phyloP scores from a whole-genome alignment of 2,329 filamentous ascomycete genomes.

The Paracamarosporium sp. region DNA sequence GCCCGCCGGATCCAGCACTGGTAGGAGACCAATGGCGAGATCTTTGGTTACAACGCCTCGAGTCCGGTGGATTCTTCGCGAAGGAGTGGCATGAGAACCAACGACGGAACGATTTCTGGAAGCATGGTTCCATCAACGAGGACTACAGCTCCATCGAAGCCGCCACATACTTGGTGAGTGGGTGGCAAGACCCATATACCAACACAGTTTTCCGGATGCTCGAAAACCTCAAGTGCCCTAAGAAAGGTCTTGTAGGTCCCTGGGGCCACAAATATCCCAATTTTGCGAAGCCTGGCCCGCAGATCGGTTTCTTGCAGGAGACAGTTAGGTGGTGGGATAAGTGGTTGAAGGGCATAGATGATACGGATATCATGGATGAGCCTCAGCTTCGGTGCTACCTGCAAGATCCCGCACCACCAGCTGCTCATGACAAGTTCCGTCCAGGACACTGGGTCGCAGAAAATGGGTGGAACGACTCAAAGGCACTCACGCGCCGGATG shows the following conservation, averaged over 20 bases:
- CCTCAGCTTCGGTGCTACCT: constrained; percentile 6
- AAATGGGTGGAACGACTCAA: not conserved
- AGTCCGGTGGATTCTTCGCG: constrained; percentile 6
- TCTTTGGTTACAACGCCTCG: constrained; percentile 3
- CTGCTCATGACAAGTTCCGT: constrained; percentile 5
- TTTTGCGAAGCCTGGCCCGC: constrained; percentile 5
- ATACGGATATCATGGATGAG: constrained; percentile 5
- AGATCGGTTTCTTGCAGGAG: constrained; percentile 5
- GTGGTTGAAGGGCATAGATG: constrained; percentile 6
- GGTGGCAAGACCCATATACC: constrained; percentile 6
- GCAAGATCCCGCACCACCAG: constrained; percentile 4
- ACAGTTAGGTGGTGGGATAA: constrained; percentile 10
- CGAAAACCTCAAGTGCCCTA: constrained; percentile 5
- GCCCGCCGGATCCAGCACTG: constrained; percentile 3
- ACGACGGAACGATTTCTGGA: constrained; percentile 5
- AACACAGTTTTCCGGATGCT: constrained; percentile 5
- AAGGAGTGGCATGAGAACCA: constrained; percentile 9
- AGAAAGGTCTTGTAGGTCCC: constrained; percentile 6
- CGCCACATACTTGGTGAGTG: constrained; percentile 4
- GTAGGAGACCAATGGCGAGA: constrained; percentile 7
- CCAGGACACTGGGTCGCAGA: constrained; percentile 5
- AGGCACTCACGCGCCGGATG: not conserved
- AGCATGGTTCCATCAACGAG: constrained; percentile 4
- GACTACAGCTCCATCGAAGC: constrained; percentile 6
- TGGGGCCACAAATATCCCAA: constrained; percentile 8